These are phyloP conservation scores for Eimeria sp. DNA, from an alignment of 169 alveolate species.

Conservation along the genomic window DNA sequence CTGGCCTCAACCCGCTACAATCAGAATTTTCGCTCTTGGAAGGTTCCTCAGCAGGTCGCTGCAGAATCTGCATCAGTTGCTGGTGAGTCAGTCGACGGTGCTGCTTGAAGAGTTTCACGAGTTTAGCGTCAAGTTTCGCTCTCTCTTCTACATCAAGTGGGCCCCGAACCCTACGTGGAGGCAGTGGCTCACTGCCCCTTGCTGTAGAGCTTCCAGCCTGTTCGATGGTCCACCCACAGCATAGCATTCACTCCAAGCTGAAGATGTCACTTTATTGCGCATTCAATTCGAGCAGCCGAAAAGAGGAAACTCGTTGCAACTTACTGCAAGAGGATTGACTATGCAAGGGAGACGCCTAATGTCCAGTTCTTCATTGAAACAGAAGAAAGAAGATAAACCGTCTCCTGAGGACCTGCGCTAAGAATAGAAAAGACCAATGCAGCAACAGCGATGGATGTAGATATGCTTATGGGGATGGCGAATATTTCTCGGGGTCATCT, in stretches of 20 bases:
- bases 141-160: constrained; percentile 62
- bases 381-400: constrained; percentile 23
- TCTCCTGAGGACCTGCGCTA: constrained; percentile 68
- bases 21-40: not conserved
- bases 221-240: not conserved
- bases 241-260: not conserved
- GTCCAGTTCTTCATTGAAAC: constrained; percentile 49
- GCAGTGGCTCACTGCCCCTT: not conserved
- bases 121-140: constrained; percentile 39
- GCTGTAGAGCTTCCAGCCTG: constrained; percentile 8
- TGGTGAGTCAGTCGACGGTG: constrained; percentile 68
- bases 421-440: constrained; percentile 3
- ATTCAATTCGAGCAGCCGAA: not conserved
- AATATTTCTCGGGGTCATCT: not conserved
- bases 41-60: not conserved
- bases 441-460: not conserved
- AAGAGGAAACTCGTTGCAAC: not conserved
- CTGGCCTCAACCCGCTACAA: constrained; percentile 26
- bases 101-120: constrained; percentile 46
- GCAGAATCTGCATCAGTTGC: constrained; percentile 52
- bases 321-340: constrained; percentile 65
- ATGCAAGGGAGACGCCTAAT: constrained; percentile 52
- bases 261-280: not conserved
- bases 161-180: constrained; percentile 19
- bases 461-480: not conserved